Evolutionary conservation across 2,329 filamentous ascomycete species (phyloP).

Genomic region (Talaromyces sp.): DNA sequence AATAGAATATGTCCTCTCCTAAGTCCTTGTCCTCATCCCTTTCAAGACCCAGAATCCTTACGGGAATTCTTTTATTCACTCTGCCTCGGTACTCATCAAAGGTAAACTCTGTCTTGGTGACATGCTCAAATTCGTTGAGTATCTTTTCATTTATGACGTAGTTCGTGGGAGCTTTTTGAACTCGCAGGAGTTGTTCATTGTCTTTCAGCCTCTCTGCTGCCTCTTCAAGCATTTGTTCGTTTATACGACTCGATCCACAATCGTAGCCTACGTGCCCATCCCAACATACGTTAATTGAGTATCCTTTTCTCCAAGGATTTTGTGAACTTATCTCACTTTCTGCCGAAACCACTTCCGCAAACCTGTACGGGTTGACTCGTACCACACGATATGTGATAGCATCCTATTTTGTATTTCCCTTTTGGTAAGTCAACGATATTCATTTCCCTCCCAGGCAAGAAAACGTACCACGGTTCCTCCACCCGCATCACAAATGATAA

Average conservation of each 20-base stretch:
- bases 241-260: not conserved
- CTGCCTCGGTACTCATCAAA: not conserved
- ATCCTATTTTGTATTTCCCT: not conserved
- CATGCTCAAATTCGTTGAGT: not conserved
- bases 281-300: too few relatives aligned
- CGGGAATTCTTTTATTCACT: not conserved
- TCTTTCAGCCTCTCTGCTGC: not conserved
- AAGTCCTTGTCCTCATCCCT: not conserved
- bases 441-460: not conserved
- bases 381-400: conserved; percentile 7
- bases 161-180: not conserved
- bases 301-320: too few relatives aligned
- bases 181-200: not conserved
- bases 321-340: too few relatives aligned
- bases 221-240: not conserved
- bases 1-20: not conserved
- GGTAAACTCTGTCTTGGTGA: not conserved
- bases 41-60: not conserved
- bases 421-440: not conserved
- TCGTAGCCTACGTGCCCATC: not conserved
- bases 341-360: not conserved
- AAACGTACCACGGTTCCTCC: conserved; percentile 8
- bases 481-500: conserved; percentile 11
- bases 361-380: not conserved
- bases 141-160: not conserved